Evolutionary conservation across 177 flowering plant species (phyloP), one percentile per base, ranked within the genome.

Genomic region (Vitis hybrid): DNA sequence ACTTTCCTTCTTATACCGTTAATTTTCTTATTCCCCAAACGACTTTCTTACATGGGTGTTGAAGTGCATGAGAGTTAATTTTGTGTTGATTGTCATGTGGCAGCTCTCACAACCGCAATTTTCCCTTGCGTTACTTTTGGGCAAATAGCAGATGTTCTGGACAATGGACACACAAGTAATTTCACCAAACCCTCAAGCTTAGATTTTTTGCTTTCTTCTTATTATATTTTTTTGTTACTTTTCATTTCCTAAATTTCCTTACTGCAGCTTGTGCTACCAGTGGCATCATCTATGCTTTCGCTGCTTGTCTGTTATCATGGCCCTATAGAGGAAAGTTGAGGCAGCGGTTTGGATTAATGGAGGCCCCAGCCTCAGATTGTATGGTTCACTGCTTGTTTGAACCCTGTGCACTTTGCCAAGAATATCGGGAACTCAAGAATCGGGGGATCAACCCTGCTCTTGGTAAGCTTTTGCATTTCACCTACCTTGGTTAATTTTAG

Each of bases 61-160:
- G 20, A 20, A 20, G 20, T 20, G 20, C 20, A 20, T 21, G 24
- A 21, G 24, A 21, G 24, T 21, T 1, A 21, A 21, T 21, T 21
- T 21, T 21, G 24, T 21, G 24, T 21, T 21, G 24, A 21, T 21
- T 21, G 24, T 21, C 24, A 21, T 21, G 24, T 21, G 24, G 52
- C 65, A 41, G 65, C 65, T 63, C 9, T 63, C 21, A 46, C 12
- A n/a, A 63, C 65, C 4, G 65, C 65, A 14, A 4, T 63, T 14
- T 63, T 63, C 53, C 65, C 52, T 48, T 63, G 52, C 35, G 52
- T 63, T 10, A 63, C 65, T 63, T 63, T 63, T 21, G 65, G 65
- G 53, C 65, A 63, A 52, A 63, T 63, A 12, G 65, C 65, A 15
- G 65, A 63, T 2, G 27, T 46, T 48, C 27, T 63, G 53, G 65